A percentile compares a stretch with the other conserved stretches of the same genome.
These are phyloP conservation scores for Cryoendolithus antarcticus DNA, from an alignment of 2,329 filamentous ascomycete genomes.

Conservation along the genomic window DNA sequence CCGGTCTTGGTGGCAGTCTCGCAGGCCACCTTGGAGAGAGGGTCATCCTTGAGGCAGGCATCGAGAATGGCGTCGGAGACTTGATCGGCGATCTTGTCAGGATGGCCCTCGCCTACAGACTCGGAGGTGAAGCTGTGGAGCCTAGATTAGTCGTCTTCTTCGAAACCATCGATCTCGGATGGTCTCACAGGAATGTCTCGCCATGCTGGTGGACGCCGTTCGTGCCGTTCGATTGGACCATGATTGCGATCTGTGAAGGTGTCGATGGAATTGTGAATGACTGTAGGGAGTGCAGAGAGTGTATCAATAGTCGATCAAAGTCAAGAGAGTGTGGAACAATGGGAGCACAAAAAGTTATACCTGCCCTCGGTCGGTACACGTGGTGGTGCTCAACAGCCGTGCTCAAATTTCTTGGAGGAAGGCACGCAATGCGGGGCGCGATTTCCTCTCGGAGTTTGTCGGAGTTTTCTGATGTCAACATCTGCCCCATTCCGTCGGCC, in stretches of 20 bases:
- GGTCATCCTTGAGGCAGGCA: constrained; percentile 88
- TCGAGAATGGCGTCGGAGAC: constrained; percentile 97
- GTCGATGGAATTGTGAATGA: too few species aligned
- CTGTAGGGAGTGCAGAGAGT: too few species aligned
- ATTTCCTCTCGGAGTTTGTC: too few species aligned
- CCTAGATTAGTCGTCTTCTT: constrained; percentile 2
- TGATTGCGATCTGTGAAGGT: constrained; percentile 6
- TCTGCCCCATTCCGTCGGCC: too few species aligned
- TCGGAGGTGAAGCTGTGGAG: constrained; percentile 7
- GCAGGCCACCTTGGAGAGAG: constrained; percentile 95
- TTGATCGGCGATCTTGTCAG: constrained; percentile 52
- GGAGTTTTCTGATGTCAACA: too few species aligned
- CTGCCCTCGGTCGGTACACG: too few species aligned
- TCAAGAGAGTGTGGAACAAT: too few species aligned
- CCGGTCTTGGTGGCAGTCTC: constrained; percentile 99
- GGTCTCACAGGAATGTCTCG: constrained; percentile 14
- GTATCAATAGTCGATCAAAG: too few species aligned
- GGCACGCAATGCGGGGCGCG: too few species aligned
- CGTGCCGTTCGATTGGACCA: constrained; percentile 13
- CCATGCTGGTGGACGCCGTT: constrained; percentile 4
- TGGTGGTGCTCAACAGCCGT: too few species aligned
- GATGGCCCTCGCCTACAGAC: constrained; percentile 30
- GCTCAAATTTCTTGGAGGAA: too few species aligned
- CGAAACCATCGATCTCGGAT: not conserved
- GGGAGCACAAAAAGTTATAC: too few species aligned